A percentile compares a stretch with the other conserved stretches of the same genome.
These are phyloP conservation scores for Neurospora sp. DNA, from an alignment of 495 filamentous ascomycete species.

Conservation along the genomic window DNA sequence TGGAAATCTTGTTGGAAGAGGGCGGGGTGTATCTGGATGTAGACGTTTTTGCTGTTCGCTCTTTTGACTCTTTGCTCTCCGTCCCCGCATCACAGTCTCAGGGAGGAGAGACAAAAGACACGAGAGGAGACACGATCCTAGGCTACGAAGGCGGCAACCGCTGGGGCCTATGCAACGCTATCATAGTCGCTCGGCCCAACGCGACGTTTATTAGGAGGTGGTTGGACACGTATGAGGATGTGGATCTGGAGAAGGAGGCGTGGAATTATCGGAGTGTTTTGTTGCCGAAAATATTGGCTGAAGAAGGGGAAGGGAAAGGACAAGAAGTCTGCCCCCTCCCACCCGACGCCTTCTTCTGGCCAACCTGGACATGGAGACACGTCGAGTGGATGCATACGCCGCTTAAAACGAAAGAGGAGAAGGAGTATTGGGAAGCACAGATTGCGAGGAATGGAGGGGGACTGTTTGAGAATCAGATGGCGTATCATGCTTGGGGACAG, in stretches of 20 bases:
- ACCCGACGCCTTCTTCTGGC: slow-evolving; percentile 39
- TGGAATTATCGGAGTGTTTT: slow-evolving; percentile 39
- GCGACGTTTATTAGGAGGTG: slow-evolving; percentile 33
- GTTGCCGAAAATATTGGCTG: slow-evolving; percentile 31
- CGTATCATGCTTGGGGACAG: slow-evolving; percentile 39
- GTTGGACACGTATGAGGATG: slow-evolving; percentile 29
- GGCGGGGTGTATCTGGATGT: slow-evolving; percentile 39
- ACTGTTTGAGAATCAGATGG: slow-evolving; percentile 33
- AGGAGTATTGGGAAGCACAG: slow-evolving; percentile 21
- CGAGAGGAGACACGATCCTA: slow-evolving; percentile 24
- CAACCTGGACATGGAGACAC: slow-evolving; percentile 37
- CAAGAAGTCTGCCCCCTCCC: slow-evolving; percentile 28
- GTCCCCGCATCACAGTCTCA: no score
- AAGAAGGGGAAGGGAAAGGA: neutral
- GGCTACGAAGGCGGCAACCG: slow-evolving; percentile 38
- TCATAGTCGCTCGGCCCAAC: slow-evolving; percentile 33
- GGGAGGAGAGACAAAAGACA: no score
- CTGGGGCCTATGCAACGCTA: slow-evolving; percentile 35
- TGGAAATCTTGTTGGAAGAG: slow-evolving; percentile 22
- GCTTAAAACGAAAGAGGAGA: slow-evolving; percentile 20
- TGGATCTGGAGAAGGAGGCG: slow-evolving; percentile 23
- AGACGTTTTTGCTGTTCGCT: slow-evolving; percentile 31
- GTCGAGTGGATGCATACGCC: slow-evolving; percentile 37
- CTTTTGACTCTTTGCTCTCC: slow-evolving; percentile 19
- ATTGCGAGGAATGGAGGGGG: slow-evolving; percentile 28